Evolutionary conservation across 2,329 filamentous ascomycete species (phyloP), one percentile per base, ranked within the genome.

Genomic region (Aspergillus quadrilineatus): DNA sequence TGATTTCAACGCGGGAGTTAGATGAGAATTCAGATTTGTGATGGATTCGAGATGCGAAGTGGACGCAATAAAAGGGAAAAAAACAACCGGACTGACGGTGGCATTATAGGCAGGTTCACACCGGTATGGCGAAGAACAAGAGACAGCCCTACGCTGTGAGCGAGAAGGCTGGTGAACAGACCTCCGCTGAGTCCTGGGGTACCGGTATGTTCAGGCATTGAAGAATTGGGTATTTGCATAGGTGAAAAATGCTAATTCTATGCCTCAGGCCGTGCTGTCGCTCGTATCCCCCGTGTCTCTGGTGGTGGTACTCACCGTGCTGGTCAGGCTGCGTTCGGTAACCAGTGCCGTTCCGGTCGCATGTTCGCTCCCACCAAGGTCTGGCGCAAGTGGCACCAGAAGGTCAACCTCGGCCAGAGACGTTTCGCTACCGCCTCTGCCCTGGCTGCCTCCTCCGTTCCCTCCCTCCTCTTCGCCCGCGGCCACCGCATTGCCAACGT

Each of bases 311-410:
- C 94, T 79, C 94, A 99, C 89, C 93, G 94, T 86, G 94, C 94
- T 77, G 94, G 94, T 85, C 94, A 99, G 86, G 94, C 94, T 80
- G 94, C 94, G 72, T 99, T 97, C 82, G 94, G 94, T 91, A 99
- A 99, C 90, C 92, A 93, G 92, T 99, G 94, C 85, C 92, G 94
- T 80, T 96, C 93, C 78, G 94, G 95, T 85, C 94, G 94, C 84
- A 99, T 99, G 94, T 99, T 99, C 84, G 94, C 94, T 71, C 94
- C 94, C 69, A 99, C 94, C 82, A 99, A 99, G 89, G 89, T 96
- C 84, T 99, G 94, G 95, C 87, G 94, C 80, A 97, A 96, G 86
- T 99, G 94, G 95, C 94, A 99, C 86, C 86, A 97, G 85, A 97
- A 97, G 92, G 87, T 99, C 87, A 96, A 96, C 87, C 87, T 95